phyloP scores from a whole-genome alignment of 1,284 basidiomycete genomes.

The Ustanciosporium gigantosporum region DNA sequence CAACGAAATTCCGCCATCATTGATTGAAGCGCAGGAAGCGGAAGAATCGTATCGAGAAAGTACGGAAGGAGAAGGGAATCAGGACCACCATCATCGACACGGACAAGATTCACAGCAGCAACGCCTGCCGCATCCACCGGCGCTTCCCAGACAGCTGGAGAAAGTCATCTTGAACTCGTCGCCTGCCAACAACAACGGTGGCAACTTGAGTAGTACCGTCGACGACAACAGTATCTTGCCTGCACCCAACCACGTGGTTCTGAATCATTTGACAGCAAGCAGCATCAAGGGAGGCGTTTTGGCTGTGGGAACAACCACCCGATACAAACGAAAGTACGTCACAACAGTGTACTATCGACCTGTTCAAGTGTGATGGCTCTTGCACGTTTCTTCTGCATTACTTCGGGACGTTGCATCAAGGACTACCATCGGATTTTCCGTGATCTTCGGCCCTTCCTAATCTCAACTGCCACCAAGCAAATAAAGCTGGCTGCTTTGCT shows the following conservation, averaged over 20 bases:
- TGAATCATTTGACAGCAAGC: constrained; percentile 93
- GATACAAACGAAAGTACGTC: constrained; percentile 87
- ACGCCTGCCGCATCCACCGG: constrained; percentile 65
- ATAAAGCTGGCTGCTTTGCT: too few relatives aligned
- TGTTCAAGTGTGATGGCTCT: constrained; percentile 67
- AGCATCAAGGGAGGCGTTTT: constrained; percentile 92
- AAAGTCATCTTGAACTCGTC: constrained; percentile 82
- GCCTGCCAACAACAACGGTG: constrained; percentile 45
- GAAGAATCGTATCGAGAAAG: constrained; percentile 54
- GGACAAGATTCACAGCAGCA: not conserved
- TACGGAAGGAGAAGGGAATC: constrained; percentile 3
- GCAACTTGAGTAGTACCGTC: constrained; percentile 63
- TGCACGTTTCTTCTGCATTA: not conserved
- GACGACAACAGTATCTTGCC: constrained; percentile 92
- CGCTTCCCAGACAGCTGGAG: constrained; percentile 85
- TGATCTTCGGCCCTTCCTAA: too few relatives aligned
- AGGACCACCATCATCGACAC: constrained; percentile 10
- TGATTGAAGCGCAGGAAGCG: constrained; percentile 57
- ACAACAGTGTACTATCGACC: constrained; percentile 73
- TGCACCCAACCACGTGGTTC: constrained; percentile 83
- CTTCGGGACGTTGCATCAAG: too few relatives aligned
- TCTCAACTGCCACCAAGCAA: too few relatives aligned
- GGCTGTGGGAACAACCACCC: constrained; percentile 87
- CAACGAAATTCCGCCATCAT: constrained; percentile 59
- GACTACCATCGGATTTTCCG: too few relatives aligned